These are phyloP conservation scores for Hsuehochloa calcarea DNA, from an alignment of 176 grass and related monocot species.

Conservation along the genomic window DNA sequence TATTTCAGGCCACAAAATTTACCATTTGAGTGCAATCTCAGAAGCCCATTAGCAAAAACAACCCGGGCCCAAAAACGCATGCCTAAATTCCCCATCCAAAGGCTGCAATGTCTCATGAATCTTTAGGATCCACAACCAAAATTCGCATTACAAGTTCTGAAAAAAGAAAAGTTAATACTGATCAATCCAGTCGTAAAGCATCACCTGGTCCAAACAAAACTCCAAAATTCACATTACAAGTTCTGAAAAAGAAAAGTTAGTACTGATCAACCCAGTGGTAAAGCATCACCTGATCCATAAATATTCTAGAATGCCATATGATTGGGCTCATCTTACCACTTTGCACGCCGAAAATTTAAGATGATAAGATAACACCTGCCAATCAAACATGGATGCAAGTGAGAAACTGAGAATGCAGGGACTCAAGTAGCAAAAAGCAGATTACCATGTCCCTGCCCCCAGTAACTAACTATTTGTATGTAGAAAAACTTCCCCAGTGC, in stretches of 20 bases:
- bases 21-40: neutral
- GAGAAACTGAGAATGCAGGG: slow-evolving; percentile 48
- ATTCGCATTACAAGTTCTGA: neutral
- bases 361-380: neutral
- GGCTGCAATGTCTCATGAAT: neutral
- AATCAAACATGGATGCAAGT: slow-evolving; percentile 34
- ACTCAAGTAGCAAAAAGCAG: neutral
- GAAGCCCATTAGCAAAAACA: neutral
- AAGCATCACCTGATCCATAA: neutral
- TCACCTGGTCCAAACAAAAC: neutral
- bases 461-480: neutral
- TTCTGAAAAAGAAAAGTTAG: neutral
- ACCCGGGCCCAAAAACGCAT: neutral
- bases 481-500: neutral
- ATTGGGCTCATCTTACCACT: neutral
- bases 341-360: neutral
- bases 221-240: neutral
- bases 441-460: slow-evolving; percentile 25
- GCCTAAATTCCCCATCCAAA: neutral
- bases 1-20: neutral
- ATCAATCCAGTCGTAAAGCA: slow-evolving; percentile 1
- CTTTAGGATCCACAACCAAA: neutral
- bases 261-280: neutral
- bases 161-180: neutral
- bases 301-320: neutral